A percentile compares a stretch with the other conserved stretches of the same genome.
Conservation (phyloP, 805 yeast species). For the Suhomyces sp. region DNA sequence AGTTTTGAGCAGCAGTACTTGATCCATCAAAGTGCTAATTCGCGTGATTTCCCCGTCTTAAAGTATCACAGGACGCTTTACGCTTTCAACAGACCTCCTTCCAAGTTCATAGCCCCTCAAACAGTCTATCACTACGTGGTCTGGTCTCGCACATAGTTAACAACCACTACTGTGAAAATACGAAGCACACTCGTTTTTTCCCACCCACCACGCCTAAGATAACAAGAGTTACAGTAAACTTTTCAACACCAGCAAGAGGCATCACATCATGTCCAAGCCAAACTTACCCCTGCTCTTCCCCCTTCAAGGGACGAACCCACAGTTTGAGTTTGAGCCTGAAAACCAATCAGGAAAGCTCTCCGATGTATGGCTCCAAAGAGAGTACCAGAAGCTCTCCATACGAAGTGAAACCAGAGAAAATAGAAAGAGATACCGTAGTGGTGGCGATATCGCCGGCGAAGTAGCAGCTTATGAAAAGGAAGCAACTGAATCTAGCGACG, state of each 20-base stretch:
- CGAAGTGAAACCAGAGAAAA: conserved; percentile 22
- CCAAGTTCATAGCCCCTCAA: too few species aligned
- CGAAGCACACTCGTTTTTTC: too few species aligned
- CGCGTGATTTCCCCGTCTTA: too few species aligned
- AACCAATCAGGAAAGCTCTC: conserved; percentile 33
- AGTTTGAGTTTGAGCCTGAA: conserved; percentile 29
- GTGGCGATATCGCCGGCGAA: conserved; percentile 14
- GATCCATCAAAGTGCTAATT: too few species aligned
- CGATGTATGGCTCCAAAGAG: conserved; percentile 31
- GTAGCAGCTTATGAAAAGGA: conserved; percentile 11
- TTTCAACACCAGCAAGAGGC: neutral
- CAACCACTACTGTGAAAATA: too few species aligned
- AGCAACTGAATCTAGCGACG: conserved; percentile 29
- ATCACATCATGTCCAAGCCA: conserved; percentile 1
- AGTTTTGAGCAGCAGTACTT: too few species aligned
- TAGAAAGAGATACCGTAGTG: conserved; percentile 21
- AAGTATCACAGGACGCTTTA: too few species aligned
- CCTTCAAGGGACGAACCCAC: conserved; percentile 26
- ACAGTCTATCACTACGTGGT: too few species aligned
- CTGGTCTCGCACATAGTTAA: too few species aligned
- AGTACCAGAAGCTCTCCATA: conserved; percentile 26
- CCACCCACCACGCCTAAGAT: too few species aligned
- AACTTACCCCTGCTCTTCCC: conserved; percentile 33
- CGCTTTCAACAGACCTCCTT: too few species aligned
- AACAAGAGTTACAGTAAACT: too few species aligned